Base-by-base conservation (phyloP, 495 filamentous ascomycete genomes). In the Daldinia bambusicola region DNA sequence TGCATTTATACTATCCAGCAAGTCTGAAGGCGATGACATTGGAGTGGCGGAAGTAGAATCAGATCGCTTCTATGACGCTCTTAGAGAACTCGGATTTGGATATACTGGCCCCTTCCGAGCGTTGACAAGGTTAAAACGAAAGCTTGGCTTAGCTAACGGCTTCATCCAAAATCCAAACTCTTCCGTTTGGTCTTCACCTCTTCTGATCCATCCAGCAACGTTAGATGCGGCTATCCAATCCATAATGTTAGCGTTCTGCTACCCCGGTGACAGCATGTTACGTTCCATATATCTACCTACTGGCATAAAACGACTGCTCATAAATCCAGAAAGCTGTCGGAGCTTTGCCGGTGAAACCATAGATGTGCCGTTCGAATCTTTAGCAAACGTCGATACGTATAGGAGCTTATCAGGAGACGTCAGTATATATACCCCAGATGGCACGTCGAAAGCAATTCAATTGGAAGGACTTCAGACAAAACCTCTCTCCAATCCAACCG, bases 211-310 rank as follows among this genome's bases (percentile, higher is more conserved):
- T 2, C 59, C 59, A 12, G 12, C 43, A 12, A 51, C 37, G 31
- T 6, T 62, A n/a, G 59, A 62, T 38, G 9, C 20, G n/a, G 30
- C 59, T 9, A 51, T 62, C 31, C 59, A 62, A 16, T n/a, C 45
- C 1, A 30, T 41, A 20, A n/a, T 62, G 7, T 8, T 51, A 4
- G 45, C 31, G 4, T 26, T 51, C 6, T 52, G 20, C 10, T 18
- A 16, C 1, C 59, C 59, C 30, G 59, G 45, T 26, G 59, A 62
- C 30, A 45, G 59, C 2, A 12, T n/a, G 8, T 16, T 62, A 0
- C 51, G 43, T 31, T 52, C 59, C 1, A 16, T 62, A 1, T 41
- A 52, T 16, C 36, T 73, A 16, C 56, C 51, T 7, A 61, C 72
- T 0, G 20, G 43, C n/a, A 50, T 50, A 3, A 18, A 22, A 12